Percentiles rank a stretch among this genome's conserved stretches.
Evolutionary conservation across 2,329 filamentous ascomycete species (phyloP).

Genomic region (Hypoxylon sp.): DNA sequence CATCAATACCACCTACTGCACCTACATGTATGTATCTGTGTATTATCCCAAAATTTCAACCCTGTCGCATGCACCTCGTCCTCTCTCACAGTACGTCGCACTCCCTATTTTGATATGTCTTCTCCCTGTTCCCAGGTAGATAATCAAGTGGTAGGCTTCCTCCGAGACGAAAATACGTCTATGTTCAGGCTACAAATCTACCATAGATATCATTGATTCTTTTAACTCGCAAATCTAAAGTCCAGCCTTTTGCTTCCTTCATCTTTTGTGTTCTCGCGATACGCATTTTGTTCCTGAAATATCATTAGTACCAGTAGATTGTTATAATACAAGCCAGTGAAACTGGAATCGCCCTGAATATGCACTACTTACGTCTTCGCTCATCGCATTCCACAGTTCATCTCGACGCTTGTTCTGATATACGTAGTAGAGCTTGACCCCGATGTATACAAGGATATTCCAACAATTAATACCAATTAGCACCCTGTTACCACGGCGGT

Average conservation of each 20-base stretch:
- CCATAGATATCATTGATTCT: no score
- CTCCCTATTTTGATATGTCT: no score
- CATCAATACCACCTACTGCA: no score
- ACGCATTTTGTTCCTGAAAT: conserved; percentile 39
- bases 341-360: no score
- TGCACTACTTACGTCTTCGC: conserved; percentile 37
- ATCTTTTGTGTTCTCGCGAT: conserved; percentile 45
- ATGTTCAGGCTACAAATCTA: no score
- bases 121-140: no score
- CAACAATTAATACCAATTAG: conserved; percentile 53
- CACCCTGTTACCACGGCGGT: conserved; percentile 59
- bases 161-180: no score
- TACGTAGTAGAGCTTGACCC: conserved; percentile 59
- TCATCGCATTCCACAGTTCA: conserved; percentile 42
- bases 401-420: conserved; percentile 57
- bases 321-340: background rate
- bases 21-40: no score
- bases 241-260: conserved; percentile 47
- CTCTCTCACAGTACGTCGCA: no score
- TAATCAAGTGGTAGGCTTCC: no score
- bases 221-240: conserved; percentile 42
- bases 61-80: no score
- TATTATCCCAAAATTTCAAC: no score
- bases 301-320: conserved; percentile 6
- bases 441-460: conserved; percentile 54